Conservation (phyloP, 1,139 yeast species). For the Protomyces inundatus region DNA sequence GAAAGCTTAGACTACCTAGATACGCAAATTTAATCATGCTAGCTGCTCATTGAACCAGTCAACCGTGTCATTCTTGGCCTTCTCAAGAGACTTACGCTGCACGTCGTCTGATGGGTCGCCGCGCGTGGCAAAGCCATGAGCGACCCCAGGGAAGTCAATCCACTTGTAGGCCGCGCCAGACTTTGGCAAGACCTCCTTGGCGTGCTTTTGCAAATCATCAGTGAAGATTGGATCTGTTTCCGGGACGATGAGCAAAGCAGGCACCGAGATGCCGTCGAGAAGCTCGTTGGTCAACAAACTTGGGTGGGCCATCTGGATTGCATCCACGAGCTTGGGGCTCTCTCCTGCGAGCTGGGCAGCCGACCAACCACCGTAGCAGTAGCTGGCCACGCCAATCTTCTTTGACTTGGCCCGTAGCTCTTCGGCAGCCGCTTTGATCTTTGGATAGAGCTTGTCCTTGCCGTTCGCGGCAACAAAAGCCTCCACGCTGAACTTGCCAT, state of each 20-base stretch:
- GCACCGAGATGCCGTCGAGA: neutral
- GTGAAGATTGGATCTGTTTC: neutral
- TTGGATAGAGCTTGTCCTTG: neutral
- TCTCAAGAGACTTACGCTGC: neutral
- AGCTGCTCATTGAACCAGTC: neutral
- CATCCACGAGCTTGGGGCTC: neutral
- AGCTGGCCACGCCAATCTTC: neutral
- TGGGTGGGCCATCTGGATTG: neutral
- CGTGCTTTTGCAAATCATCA: neutral
- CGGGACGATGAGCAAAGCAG: neutral
- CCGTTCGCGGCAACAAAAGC: neutral
- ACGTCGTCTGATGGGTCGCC: constrained; percentile 1
- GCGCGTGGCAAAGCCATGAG: constrained; percentile 9
- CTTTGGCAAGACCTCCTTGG: neutral
- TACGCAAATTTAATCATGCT: neutral
- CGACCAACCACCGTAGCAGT: constrained; percentile 9
- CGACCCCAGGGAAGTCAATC: neutral
- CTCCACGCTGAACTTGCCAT: neutral
- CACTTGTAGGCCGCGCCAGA: neutral
- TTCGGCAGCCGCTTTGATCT: neutral
- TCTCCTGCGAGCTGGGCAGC: neutral
- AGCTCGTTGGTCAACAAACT: constrained; percentile 1
- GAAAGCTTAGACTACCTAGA: too few species aligned
- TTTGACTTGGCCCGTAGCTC: neutral
- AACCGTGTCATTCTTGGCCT: neutral